These are phyloP conservation scores for Kockovaella imperatae DNA, from an alignment of 768 basidiomycete genomes.

Conservation along the genomic window DNA sequence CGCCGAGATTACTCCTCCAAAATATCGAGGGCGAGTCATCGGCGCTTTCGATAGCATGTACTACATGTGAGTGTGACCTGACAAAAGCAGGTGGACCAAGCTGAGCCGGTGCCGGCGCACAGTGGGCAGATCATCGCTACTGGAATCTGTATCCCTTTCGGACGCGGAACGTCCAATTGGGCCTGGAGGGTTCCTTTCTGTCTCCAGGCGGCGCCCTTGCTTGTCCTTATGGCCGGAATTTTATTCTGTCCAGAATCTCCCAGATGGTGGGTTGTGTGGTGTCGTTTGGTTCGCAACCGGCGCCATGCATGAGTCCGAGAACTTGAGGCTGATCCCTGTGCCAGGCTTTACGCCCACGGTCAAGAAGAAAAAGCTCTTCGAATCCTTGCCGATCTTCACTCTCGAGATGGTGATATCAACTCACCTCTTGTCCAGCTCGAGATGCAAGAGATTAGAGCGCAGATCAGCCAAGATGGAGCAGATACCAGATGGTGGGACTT, in stretches of 20 bases:
- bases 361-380: conserved; percentile 47
- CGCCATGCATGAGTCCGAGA: too few species aligned
- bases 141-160: conserved; percentile 17
- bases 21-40: conserved; percentile 51
- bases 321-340: too few species aligned
- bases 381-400: conserved; percentile 53
- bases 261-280: conserved; percentile 7
- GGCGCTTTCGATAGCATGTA: conserved; percentile 47
- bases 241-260: conserved; percentile 54
- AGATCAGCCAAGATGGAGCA: conserved; percentile 48
- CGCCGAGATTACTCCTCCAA: conserved; percentile 52
- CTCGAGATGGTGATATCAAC: conserved; percentile 48
- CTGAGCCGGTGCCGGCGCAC: neutral
- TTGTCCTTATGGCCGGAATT: conserved; percentile 50
- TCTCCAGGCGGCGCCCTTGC: conserved; percentile 52
- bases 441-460: conserved; percentile 54
- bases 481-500: conserved; percentile 53
- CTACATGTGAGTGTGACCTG: conserved; percentile 6
- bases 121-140: conserved; percentile 12
- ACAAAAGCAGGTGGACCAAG: neutral
- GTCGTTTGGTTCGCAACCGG: neutral
- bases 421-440: conserved; percentile 53
- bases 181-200: conserved; percentile 49
- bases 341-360: conserved; percentile 50
- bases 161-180: conserved; percentile 1